These are phyloP conservation scores for Aeschynomene evenia DNA, from an alignment of 306 rosid genomes.

Conservation along the genomic window DNA sequence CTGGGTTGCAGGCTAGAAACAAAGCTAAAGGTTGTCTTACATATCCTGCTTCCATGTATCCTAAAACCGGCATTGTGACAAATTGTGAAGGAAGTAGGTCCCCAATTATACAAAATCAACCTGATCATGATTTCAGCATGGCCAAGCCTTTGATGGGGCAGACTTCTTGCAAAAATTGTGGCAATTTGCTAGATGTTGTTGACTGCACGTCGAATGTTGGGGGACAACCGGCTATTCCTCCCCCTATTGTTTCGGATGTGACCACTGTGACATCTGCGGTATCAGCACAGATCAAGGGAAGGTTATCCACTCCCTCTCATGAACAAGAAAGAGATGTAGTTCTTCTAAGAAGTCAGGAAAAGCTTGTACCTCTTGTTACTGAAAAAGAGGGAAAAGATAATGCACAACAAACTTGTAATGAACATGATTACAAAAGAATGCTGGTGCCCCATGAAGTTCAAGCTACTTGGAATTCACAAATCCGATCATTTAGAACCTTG, in stretches of 20 bases:
- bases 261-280: conserved; percentile 35
- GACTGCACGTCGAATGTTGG: conserved; percentile 39
- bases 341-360: conserved; percentile 41
- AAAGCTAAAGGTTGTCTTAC: conserved; percentile 53
- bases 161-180: conserved; percentile 67
- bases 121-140: conserved; percentile 34
- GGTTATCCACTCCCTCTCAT: conserved; percentile 27
- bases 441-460: conserved; percentile 36
- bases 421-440: conserved; percentile 38
- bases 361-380: conserved; percentile 26
- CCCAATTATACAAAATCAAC: conserved; percentile 29
- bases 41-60: conserved; percentile 43
- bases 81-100: conserved; percentile 30
- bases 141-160: conserved; percentile 46
- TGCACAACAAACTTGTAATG: conserved; percentile 22
- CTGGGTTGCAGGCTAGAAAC: conserved; percentile 64
- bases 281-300: conserved; percentile 42
- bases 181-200: conserved; percentile 52
- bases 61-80: conserved; percentile 18
- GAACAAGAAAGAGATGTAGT: conserved; percentile 45
- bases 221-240: conserved; percentile 32
- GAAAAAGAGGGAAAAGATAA: conserved; percentile 39
- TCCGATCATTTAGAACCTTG: conserved; percentile 37
- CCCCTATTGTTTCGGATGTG: conserved; percentile 39
- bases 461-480: conserved; percentile 43